Base-by-base conservation (phyloP, 768 basidiomycete genomes). In the Lactarius akahatsu region DNA sequence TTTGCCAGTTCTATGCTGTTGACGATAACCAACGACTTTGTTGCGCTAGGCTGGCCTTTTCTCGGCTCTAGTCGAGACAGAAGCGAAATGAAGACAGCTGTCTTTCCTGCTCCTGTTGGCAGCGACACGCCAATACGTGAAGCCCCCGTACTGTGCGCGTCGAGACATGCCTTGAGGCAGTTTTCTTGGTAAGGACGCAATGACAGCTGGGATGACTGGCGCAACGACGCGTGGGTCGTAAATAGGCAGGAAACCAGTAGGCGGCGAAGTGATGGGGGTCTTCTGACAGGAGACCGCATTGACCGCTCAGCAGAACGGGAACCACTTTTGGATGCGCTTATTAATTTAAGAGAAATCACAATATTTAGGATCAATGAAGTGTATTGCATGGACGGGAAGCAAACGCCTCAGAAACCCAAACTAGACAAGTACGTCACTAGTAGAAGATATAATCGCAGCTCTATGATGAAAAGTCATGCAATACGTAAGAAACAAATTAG, bases 161-260 rank as follows among this genome's bases (percentile, higher is more conserved):
- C 83, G 2, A 86, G 77, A 74, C 94, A 96, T 4, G 91, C 86
- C 16, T 85, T 78, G 32, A 98, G 79, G 73, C 93, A 95, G 10
- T 84, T 80, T 69, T 90, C 84, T 73, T 98, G 96, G 74, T 98
- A 98, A 0, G 94, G 94, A n/a, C 96, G 83, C 32, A 95, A 81
- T 16, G 76, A 73, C 9, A 85, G 60, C 54, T 77, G 41, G 3
- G 59, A 59, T 18, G 50, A 10, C 16, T 61, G 59, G 34, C 41
- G 11, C 16, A 38, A 45, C 52, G 34, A 61, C 13, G 47, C 59
- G 15, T 36, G 43, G 38, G 40, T 55, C 15, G 62, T 30, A 23
- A 63, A 7, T 16, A 30, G n/a, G 28, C 58, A 62, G 10, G 55
- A 43, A 26, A 52, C 26, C 13, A 52, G 26, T 13, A 67, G 45